Base-by-base conservation (phyloP, 257 asterid genomes). In the Vinca minor region DNA sequence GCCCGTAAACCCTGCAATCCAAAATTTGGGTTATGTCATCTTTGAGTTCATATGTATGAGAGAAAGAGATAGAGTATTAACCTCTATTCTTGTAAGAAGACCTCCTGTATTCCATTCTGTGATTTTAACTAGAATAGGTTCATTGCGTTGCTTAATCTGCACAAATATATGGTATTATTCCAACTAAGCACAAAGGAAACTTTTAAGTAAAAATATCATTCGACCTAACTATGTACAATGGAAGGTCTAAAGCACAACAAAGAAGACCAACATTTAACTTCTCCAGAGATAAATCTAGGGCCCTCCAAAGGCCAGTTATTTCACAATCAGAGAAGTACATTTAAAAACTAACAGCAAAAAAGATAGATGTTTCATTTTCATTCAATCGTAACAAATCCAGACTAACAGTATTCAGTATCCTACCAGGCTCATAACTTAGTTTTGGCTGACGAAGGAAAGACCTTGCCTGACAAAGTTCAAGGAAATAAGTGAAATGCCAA, bases 81-180 rank as follows among this genome's bases (percentile, higher is more conserved):
- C 97, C 88, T 93, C 98, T 78, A 93, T 76, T 84, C 97, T 84
- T 68, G 97, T 87, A 69, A 93, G 84, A 63, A 93, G 94, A 60
- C 98, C 98, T 56, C 95, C 95, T 26, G 91, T 89, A 72, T 93
- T 93, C 98, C 98, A 93, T 78, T 93, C 96, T 0, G 88, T 84
- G 73, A 93, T 83, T 76, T 79, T 81, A 34, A 93, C 85, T 78
- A 81, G 79, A 63, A 89, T 80, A 35, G 98, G 95, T 76, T 84
- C 96, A 68, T 85, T 87, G 29, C 89, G 84, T 67, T 85, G 94
- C 79, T 84, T 84, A 72, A 89, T 79, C 97, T 93, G 90, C 81
- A 50, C 65, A 63, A 71, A 7, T 53, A 1, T 42, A 41, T 4
- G 10, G 35, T 14, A 55, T 46, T 26, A 62, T 59, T 68, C 35